Base-by-base conservation (phyloP, 306 rosid genomes). In the Heteromeles arbutifolia region DNA sequence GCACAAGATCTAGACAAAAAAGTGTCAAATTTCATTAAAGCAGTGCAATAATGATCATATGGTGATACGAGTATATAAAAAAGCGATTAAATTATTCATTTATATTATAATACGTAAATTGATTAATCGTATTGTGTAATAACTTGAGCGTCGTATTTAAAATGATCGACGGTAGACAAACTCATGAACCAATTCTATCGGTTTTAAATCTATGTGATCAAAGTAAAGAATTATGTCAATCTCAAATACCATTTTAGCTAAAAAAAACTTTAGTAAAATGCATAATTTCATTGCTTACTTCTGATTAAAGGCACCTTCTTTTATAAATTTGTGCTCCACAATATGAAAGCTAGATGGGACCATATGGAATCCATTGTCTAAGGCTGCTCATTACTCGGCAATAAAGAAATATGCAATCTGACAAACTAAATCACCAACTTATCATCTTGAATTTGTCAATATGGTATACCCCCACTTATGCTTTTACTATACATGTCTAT, bases 401-500 rank as follows among this genome's bases (percentile, higher is more conserved):
- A 25, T 63, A 74, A 24, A 72, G 70, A 61, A 65, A 57, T 31
- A 34, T 63, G 63, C 65, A 28, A 44, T 24, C 39, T 53, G 65
- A 77, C 69, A 13, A 72, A 26, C 74, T 25, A 65, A 72, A 81
- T 76, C 79, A 82, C 82, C 69, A 67, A 69, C 68, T 64, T 78
- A 29, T 48, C 24, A 52, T 78, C 74, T 73, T 48, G 4, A 48
- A 48, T 15, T 78, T 73, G 75, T 76, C 44, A 41, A 9, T 8
- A 41, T 2, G 44, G 44, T 41, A 41, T 2, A 9, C 12, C 44
- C 11, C 11, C 59, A 50, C 18, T 28, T 76, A 26, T 50, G 72
- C 73, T 64, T 50, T 79, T 84, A 72, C 76, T 84, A 63, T 45
- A 63, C 72, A 77, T 64, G 80, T 79, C 67, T 63, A 63, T 74